Percentiles rank a stretch among this genome's conserved stretches.
Evolutionary conservation across 441 rosid species (phyloP).

Genomic region (Raphanus hybrid): DNA sequence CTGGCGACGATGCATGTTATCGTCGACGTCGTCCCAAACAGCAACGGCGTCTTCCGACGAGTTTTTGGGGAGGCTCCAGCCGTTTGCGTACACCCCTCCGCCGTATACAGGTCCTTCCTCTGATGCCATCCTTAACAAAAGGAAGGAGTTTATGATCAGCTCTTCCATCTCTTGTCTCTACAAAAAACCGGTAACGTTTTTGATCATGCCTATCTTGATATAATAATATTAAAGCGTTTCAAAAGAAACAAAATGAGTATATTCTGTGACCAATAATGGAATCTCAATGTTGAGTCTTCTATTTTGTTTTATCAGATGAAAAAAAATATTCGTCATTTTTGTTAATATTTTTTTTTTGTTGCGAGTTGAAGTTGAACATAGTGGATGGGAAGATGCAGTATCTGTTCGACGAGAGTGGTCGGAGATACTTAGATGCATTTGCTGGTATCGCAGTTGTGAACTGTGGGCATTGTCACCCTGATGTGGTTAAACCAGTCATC

Average conservation of each 20-base stretch:
- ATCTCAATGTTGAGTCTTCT: neutral
- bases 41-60: constrained; percentile 37
- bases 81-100: constrained; percentile 83
- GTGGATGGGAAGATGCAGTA: constrained; percentile 98
- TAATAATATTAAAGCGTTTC: neutral
- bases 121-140: constrained; percentile 65
- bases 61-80: constrained; percentile 58
- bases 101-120: constrained; percentile 81
- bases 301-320: neutral
- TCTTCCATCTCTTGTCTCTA: constrained; percentile 70
- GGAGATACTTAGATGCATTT: constrained; percentile 83
- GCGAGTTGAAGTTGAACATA: constrained; percentile 63
- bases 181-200: constrained; percentile 62
- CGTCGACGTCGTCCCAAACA: constrained; percentile 46
- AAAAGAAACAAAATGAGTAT: neutral
- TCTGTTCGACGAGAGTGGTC: constrained; percentile 80
- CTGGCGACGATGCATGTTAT: constrained; percentile 42
- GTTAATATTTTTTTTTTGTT: neutral
- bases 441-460: constrained; percentile 94
- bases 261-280: neutral
- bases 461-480: constrained; percentile 96
- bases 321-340: neutral
- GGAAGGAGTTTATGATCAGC: constrained; percentile 80
- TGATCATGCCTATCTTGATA: neutral
- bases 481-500: constrained; percentile 68